A percentile compares a stretch with the other conserved stretches of the same genome.
These are phyloP conservation scores for Ploettnerulaceae sp. DNA, from an alignment of 2,329 filamentous ascomycete species.

Conservation along the genomic window DNA sequence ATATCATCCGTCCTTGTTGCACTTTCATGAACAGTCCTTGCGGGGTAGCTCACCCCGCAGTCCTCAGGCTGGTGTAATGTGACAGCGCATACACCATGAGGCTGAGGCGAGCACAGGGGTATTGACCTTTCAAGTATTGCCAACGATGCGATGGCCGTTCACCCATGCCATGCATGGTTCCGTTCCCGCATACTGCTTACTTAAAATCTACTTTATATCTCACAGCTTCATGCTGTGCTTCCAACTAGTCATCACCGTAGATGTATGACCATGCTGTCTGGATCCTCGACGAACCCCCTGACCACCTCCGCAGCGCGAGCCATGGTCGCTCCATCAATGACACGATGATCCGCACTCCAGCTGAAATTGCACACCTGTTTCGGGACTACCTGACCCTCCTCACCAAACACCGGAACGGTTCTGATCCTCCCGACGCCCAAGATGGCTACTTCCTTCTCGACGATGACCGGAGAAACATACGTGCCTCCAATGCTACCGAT, in stretches of 20 bases:
- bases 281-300: conserved; percentile 71
- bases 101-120: neutral
- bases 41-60: conserved; percentile 5
- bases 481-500: conserved; percentile 93
- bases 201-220: neutral
- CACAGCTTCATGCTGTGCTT: neutral
- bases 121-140: conserved; percentile 3
- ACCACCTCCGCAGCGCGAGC: conserved; percentile 84
- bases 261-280: conserved; percentile 81
- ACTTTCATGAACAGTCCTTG: neutral
- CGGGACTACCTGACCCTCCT: conserved; percentile 53
- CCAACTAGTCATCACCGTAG: conserved; percentile 52
- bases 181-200: conserved; percentile 2
- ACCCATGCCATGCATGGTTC: neutral
- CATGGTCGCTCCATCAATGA: conserved; percentile 92
- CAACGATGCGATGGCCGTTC: conserved; percentile 1
- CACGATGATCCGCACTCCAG: conserved; percentile 93
- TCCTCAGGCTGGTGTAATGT: conserved; percentile 2
- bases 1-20: neutral
- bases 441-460: conserved; percentile 87
- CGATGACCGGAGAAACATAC: conserved; percentile 86
- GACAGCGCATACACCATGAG: conserved; percentile 11
- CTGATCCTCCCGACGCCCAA: conserved; percentile 80
- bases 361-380: conserved; percentile 85
- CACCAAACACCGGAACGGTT: conserved; percentile 72